These are phyloP conservation scores for Circinella umbellata DNA, from an alignment of 371 early-diverging fungal genomes.

Conservation along the genomic window DNA sequence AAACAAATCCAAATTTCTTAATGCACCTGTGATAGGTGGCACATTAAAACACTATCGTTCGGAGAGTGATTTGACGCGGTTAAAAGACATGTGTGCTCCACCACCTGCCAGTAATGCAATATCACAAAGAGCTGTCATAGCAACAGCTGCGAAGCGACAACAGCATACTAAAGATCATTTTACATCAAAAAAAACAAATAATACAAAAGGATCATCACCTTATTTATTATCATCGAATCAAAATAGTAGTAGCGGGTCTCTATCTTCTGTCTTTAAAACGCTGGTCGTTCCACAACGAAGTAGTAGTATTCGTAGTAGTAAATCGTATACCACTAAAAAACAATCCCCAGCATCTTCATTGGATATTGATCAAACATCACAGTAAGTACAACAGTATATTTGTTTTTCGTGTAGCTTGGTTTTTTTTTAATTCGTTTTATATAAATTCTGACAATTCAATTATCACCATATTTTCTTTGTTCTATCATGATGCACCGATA, in stretches of 20 bases:
- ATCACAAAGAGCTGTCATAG: conserved; percentile 1
- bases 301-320: conserved; percentile 6
- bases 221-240: conserved; percentile 1
- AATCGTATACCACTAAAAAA: background rate
- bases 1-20: background rate
- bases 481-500: background rate
- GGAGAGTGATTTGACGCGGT: conserved; percentile 38
- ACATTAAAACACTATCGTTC: conserved; percentile 37
- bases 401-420: no score
- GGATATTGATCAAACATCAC: background rate
- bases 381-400: no score
- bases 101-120: conserved; percentile 13
- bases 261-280: conserved; percentile 6
- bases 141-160: background rate
- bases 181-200: background rate
- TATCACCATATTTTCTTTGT: background rate
- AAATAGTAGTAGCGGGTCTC: background rate
- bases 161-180: background rate
- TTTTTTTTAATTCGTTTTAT: no score
- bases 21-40: background rate
- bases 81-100: conserved; percentile 20
- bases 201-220: conserved; percentile 1
- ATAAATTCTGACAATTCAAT: no score
- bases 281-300: conserved; percentile 12
- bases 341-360: background rate